Base-by-base conservation (phyloP, 257 asterid species). In the Solanum chmielewskii region DNA sequence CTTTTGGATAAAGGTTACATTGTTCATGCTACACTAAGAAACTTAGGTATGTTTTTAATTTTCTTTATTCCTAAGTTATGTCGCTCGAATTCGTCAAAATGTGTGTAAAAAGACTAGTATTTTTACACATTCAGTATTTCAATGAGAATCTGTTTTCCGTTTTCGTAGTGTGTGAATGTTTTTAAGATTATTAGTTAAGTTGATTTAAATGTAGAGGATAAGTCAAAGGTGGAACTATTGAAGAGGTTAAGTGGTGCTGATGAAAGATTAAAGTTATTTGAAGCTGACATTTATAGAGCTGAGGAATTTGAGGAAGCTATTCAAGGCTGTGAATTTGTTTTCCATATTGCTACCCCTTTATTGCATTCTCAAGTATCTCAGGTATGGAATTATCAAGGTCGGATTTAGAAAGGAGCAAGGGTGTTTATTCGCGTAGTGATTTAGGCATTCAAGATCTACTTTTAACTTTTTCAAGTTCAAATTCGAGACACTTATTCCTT, bases 261-360 rank as follows among this genome's bases (percentile, higher is more conserved):
- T 12, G 59, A 92, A 76, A 91, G 91, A 47, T 69, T 94, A 77
- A 89, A 91, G 31, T 74, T 94, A 41, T 96, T 94, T 77, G 93
- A 91, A 88, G 96, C 95, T 5, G 97, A 96, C 37, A 88, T 94
- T 7, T 94, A 94, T 80, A 90, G 88, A n/a, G 91, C 96, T 1
- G 73, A 71, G 39, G 93, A 93, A 10, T 94, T 93, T 86, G 92
- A 84, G 71, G 7, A 73, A 1, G 98, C 98, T 0, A 86, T 94
- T 88, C 56, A 88, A 27, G 96, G 95, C 2, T 94, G 98, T 88
- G 77, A 91, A 23, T 59, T 89, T 31, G 96, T 94, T 56, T 81
- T 96, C 45, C 98, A 96, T 86, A 15, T 94, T 45, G 98, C 96
- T 14, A 94, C 97, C 6, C 98, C 98, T 37, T 9, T 92, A 86